Evolutionary conservation across 768 basidiomycete species (phyloP).

Genomic region (Cantharellus cinnabarinus): DNA sequence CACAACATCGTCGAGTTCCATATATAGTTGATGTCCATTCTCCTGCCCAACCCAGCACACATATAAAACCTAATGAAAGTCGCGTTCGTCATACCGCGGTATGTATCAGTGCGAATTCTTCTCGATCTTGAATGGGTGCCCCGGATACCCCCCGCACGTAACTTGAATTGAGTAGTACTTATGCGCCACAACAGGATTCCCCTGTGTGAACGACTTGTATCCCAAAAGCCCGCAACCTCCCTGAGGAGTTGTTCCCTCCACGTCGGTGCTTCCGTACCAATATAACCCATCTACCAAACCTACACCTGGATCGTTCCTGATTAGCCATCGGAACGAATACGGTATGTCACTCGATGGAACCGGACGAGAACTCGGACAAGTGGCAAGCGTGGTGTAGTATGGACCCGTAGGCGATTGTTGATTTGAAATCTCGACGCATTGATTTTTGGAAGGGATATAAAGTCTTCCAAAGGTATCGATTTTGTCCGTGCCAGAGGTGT

Average conservation of each 20-base stretch:
- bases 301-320: not conserved
- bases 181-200: not conserved
- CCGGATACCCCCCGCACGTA: not conserved
- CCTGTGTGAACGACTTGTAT: not conserved
- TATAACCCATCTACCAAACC: too few species aligned
- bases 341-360: too few species aligned
- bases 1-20: too few species aligned
- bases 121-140: not conserved
- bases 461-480: not conserved
- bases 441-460: not conserved
- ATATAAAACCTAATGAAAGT: too few species aligned
- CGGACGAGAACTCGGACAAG: not conserved
- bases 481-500: too few species aligned
- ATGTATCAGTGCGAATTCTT: not conserved
- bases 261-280: not conserved
- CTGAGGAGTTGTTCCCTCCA: not conserved
- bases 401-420: not conserved
- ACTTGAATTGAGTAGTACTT: not conserved
- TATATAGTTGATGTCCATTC: too few species aligned
- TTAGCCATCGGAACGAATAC: not conserved
- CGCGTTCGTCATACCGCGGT: too few species aligned
- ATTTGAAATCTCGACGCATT: not conserved
- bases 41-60: too few species aligned
- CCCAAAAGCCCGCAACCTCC: not conserved
- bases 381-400: not conserved